Conservation (phyloP, 768 basidiomycete species). For the Suillus luteus region DNA sequence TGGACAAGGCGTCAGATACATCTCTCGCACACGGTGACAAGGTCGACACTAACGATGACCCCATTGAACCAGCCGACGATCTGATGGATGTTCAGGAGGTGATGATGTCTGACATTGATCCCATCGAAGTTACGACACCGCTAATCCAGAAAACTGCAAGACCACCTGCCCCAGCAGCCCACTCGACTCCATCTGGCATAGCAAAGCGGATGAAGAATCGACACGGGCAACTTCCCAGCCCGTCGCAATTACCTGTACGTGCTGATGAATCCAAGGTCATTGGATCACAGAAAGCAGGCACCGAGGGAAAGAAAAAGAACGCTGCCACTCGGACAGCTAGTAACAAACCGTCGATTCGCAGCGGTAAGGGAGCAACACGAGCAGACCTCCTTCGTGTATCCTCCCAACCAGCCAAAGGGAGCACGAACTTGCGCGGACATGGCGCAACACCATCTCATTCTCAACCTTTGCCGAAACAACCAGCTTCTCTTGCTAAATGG, state of each 20-base stretch:
- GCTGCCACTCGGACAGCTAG: not conserved
- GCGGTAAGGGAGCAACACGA: not conserved
- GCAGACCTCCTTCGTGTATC: not conserved
- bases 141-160: constrained; percentile 11
- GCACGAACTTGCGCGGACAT: too few species aligned
- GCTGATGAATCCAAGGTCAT: not conserved
- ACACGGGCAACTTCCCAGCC: constrained; percentile 3
- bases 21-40: not conserved
- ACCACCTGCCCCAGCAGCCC: constrained; percentile 12
- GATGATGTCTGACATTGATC: constrained; percentile 24
- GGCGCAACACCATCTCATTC: not conserved
- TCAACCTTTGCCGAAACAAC: constrained; percentile 1
- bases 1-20: not conserved
- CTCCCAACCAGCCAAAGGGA: constrained; percentile 1
- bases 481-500: constrained; percentile 29
- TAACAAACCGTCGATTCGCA: not conserved
- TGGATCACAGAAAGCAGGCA: not conserved
- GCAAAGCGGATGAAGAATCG: constrained; percentile 46
- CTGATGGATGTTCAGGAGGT: constrained; percentile 23
- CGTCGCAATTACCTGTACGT: constrained; percentile 1
- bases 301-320: not conserved
- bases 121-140: constrained; percentile 30
- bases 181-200: constrained; percentile 34
- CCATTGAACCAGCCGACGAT: constrained; percentile 47
- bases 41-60: constrained; percentile 31